Evolutionary conservation across 495 filamentous ascomycete genomes (phyloP).

Genomic region (Talaromyces trachyspermus): DNA sequence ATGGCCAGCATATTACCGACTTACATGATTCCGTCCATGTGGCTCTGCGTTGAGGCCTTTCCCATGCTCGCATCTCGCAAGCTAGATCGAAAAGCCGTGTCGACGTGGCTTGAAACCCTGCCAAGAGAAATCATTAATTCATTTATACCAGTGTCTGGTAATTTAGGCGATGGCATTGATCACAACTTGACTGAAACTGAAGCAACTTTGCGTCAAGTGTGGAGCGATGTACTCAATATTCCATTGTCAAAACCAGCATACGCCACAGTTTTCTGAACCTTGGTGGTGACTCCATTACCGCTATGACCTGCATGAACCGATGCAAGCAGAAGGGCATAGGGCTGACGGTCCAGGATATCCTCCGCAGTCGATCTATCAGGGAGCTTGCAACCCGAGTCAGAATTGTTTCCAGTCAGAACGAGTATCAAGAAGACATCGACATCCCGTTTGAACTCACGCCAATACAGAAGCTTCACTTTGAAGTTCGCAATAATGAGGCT

Average conservation of each 20-base stretch:
- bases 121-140: constrained; percentile 18
- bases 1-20: constrained; percentile 30
- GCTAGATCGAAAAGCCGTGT: constrained; percentile 38
- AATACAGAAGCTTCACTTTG: constrained; percentile 65
- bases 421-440: constrained; percentile 33
- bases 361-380: constrained; percentile 39
- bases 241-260: constrained; percentile 37
- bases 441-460: constrained; percentile 59
- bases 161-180: not conserved
- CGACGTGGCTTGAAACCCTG: constrained; percentile 27
- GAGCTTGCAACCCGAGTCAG: constrained; percentile 32
- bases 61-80: constrained; percentile 48
- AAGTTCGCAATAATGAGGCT: constrained; percentile 42
- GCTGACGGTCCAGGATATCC: constrained; percentile 46
- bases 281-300: constrained; percentile 63
- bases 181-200: constrained; percentile 13
- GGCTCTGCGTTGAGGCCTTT: constrained; percentile 40
- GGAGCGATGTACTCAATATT: constrained; percentile 48
- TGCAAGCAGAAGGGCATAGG: constrained; percentile 44
- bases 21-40: constrained; percentile 52
- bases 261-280: constrained; percentile 55
- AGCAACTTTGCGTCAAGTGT: constrained; percentile 34
- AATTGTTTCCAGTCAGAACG: constrained; percentile 19
- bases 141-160: constrained; percentile 4
- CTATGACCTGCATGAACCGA: constrained; percentile 55